Evolutionary conservation across 2,329 filamentous ascomycete genomes (phyloP).

Genomic region (Intubia oerlemansii): DNA sequence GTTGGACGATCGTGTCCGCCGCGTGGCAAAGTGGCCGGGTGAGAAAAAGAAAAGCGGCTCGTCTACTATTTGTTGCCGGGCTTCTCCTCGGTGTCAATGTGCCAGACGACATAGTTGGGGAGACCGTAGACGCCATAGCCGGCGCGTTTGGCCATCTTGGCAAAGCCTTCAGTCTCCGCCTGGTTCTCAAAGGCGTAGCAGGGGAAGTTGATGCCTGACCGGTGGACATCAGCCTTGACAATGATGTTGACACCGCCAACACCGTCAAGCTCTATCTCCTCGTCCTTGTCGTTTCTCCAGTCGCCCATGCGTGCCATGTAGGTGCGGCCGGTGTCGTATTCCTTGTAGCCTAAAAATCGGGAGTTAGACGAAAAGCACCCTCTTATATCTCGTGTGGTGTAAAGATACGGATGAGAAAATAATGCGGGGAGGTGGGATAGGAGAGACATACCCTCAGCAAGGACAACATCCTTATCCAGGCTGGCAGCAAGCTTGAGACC

Average conservation of each 20-base stretch:
- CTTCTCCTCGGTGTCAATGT: conserved; percentile 93
- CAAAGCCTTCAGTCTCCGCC: conserved; percentile 95
- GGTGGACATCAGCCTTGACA: conserved; percentile 93
- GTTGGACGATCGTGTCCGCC: too few relatives aligned
- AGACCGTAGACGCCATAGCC: conserved; percentile 83
- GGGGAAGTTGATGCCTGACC: conserved; percentile 94
- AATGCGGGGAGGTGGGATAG: too few relatives aligned
- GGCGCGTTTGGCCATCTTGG: conserved; percentile 93
- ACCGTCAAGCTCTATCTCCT: conserved; percentile 81
- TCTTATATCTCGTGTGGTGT: neutral
- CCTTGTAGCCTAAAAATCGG: conserved; percentile 54
- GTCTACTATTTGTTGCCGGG: too few relatives aligned
- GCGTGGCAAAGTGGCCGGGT: too few relatives aligned
- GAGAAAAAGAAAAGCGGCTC: too few relatives aligned
- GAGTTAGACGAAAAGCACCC: neutral
- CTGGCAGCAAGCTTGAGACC: conserved; percentile 51
- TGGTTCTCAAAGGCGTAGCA: conserved; percentile 96
- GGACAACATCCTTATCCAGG: conserved; percentile 58
- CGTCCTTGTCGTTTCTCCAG: conserved; percentile 78
- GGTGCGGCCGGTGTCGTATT: conserved; percentile 74
- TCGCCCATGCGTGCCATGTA: conserved; percentile 87
- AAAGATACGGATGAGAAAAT: too few relatives aligned
- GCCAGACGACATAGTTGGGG: conserved; percentile 97
- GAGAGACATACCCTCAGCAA: conserved; percentile 94
- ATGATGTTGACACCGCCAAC: conserved; percentile 95